Conservation (phyloP, 192 early-diverging fungal species). For the Umbelopsis sp. region DNA sequence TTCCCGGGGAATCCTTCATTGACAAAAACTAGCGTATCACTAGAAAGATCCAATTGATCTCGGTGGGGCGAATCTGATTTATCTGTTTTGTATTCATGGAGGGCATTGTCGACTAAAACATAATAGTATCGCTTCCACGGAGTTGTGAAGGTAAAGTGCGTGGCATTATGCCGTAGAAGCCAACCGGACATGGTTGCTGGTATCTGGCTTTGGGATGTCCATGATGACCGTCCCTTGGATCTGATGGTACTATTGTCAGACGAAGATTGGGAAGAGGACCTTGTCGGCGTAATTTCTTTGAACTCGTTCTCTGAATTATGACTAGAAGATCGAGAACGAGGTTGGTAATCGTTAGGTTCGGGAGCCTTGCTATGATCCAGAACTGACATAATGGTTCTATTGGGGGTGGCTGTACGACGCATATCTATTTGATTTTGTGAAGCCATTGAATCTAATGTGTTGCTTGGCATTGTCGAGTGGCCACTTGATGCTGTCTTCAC, state of each 20-base stretch:
- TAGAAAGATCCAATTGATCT: neutral
- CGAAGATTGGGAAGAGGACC: neutral
- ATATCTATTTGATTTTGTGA: neutral
- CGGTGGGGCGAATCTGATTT: neutral
- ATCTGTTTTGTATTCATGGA: slow-evolving; percentile 17
- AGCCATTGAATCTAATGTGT: neutral
- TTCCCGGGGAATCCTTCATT: slow-evolving; percentile 17
- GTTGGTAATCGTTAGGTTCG: neutral
- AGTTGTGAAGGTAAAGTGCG: slow-evolving; percentile 7
- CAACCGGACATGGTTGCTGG: neutral
- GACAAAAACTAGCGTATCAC: neutral
- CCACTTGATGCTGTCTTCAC: neutral
- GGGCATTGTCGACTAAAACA: neutral
- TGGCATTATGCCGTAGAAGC: neutral
- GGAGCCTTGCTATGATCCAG: neutral
- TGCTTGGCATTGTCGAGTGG: neutral
- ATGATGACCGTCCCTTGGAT: neutral
- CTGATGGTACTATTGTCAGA: neutral
- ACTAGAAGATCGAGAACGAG: neutral
- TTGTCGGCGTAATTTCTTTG: neutral
- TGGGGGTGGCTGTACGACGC: neutral
- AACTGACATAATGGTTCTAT: slow-evolving; percentile 15
- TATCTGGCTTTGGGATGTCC: neutral
- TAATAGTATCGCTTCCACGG: slow-evolving; percentile 18
- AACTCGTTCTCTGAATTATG: neutral